Base-by-base conservation (phyloP, 108 stramenopile genomes). In the Nannochloropsis oceanica region DNA sequence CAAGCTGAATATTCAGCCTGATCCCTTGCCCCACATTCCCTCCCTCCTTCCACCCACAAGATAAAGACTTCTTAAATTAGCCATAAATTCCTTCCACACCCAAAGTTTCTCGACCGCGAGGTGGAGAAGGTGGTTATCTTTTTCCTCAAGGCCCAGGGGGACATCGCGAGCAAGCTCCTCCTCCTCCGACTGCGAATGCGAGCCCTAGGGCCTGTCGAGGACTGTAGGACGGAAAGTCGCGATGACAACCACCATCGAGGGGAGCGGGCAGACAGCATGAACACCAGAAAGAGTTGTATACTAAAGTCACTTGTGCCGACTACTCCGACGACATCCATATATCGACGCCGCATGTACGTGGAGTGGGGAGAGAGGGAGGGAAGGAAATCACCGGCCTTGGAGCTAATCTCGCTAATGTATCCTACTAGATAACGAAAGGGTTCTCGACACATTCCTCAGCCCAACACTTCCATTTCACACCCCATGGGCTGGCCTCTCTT, bases 41-140 rank as follows among this genome's bases (percentile, higher is more conserved):
- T 73, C 2, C 59, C 59, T n/a, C 59, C n/a, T 73, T n/a, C n/a
- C 59, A 73, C n/a, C n/a, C 59, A 73, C n/a, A 7, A 7, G 8
- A 34, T 34, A 3, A 5, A 3, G 34, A 34, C 34, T 34, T 34
- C 34, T 34, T 34, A 34, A 34, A 34, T 34, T 5, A 73, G 5
- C 59, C 5, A n/a, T n/a, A 73, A 8, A 73, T 73, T 0, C 18
- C n/a, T 73, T 18, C 22, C 59, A 73, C n/a, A 73, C 0, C 59
- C 34, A 34, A 34, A 73, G 59, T n/a, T 9, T n/a, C n/a, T 73
- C 5, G 59, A 73, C n/a, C 59, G 43, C 82, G 79, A 87, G 86
- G 83, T 87, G 24, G 86, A 87, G 43, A 87, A 87, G 84, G 84
- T 87, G 26, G 87, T 84, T 3, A 79, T 87, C 8, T 87, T 87